Conservation (phyloP, 2,329 filamentous ascomycete genomes). For the Fusarium tricinctum region DNA sequence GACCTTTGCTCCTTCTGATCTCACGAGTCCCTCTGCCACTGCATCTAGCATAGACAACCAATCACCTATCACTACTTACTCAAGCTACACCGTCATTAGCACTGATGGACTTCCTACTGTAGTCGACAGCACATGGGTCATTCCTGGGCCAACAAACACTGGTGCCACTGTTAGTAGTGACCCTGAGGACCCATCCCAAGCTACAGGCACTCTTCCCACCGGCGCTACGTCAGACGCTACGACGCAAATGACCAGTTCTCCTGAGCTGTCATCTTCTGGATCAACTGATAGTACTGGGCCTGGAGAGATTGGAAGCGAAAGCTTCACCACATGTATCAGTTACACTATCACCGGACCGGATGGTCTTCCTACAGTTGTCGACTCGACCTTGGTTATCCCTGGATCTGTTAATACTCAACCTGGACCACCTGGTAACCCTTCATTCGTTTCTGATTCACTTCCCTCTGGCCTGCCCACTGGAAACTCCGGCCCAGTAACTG, state of each 20-base stretch:
- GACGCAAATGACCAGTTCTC: conserved; percentile 20
- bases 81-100: conserved; percentile 50
- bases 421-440: conserved; percentile 35
- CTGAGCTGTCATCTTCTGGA: conserved; percentile 15
- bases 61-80: conserved; percentile 46
- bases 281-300: conserved; percentile 20
- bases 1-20: conserved; percentile 17
- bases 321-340: conserved; percentile 45
- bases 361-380: conserved; percentile 50
- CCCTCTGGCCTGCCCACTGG: conserved; percentile 47
- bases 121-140: conserved; percentile 53
- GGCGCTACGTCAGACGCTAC: conserved; percentile 26
- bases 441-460: conserved; percentile 38
- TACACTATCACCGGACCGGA: conserved; percentile 45
- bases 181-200: conserved; percentile 24
- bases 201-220: conserved; percentile 37
- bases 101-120: conserved; percentile 48
- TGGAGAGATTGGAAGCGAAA: conserved; percentile 17
- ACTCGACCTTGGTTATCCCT: conserved; percentile 52
- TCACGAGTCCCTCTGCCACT: conserved; percentile 1
- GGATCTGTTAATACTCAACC: conserved; percentile 42
- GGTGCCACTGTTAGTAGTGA: conserved; percentile 29
- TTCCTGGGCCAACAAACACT: conserved; percentile 46
- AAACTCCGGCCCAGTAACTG: conserved; percentile 41
- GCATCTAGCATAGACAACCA: conserved; percentile 4